These are phyloP conservation scores for Lablab purpureus DNA, from an alignment of 306 rosid genomes.

Conservation along the genomic window DNA sequence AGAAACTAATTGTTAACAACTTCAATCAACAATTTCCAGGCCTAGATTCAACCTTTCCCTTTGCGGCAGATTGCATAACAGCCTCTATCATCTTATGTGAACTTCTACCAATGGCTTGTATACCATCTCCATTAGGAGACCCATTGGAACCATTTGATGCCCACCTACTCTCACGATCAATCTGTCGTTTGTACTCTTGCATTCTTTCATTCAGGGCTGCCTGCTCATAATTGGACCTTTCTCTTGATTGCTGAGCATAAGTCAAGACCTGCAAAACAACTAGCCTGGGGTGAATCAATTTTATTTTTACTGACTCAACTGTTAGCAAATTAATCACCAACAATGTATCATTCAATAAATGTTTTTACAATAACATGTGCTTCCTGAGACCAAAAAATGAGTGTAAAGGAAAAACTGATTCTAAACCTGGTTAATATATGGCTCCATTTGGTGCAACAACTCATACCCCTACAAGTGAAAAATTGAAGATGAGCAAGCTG, in stretches of 20 bases:
- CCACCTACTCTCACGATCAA: slow-evolving; percentile 98
- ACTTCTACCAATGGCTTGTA: slow-evolving; percentile 99
- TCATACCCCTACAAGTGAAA: slow-evolving; percentile 60
- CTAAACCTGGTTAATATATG: slow-evolving; percentile 94
- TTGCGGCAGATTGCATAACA: slow-evolving; percentile 99
- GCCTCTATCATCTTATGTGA: slow-evolving; percentile 99
- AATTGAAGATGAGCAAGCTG: slow-evolving; percentile 52
- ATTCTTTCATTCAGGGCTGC: slow-evolving; percentile 99
- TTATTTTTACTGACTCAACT: slow-evolving; percentile 30
- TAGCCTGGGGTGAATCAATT: slow-evolving; percentile 38
- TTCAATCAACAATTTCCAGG: slow-evolving; percentile 33
- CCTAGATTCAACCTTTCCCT: slow-evolving; percentile 82
- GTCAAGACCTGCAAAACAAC: slow-evolving; percentile 83
- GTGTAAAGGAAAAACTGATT: slow-evolving; percentile 23
- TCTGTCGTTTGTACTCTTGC: slow-evolving; percentile 96
- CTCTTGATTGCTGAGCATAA: slow-evolving; percentile 98
- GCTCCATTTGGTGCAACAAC: slow-evolving; percentile 70
- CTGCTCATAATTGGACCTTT: slow-evolving; percentile 97
- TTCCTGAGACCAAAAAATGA: neutral
- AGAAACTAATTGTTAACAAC: slow-evolving; percentile 22
- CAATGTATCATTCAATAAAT: slow-evolving; percentile 26
- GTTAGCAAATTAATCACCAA: slow-evolving; percentile 24
- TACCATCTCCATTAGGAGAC: slow-evolving; percentile 99
- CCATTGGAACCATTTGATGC: slow-evolving; percentile 90
- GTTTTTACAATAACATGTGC: slow-evolving; percentile 10